Evolutionary conservation across 2,329 filamentous ascomycete genomes (phyloP), one percentile per base, ranked within the genome.

Genomic region (Nemania diffusa): DNA sequence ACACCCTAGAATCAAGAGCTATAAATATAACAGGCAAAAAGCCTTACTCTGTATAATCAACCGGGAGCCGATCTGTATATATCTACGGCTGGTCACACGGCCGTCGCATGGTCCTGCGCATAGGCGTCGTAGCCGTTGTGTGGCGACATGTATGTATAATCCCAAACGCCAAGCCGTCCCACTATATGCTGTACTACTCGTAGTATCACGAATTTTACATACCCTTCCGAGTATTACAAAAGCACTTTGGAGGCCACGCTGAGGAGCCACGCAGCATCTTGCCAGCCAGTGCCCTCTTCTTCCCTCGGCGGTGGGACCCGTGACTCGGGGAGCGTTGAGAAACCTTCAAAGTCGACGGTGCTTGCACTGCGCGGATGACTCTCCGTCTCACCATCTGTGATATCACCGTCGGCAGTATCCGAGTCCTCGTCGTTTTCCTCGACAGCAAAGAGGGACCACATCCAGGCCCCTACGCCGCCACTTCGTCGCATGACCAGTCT

Each of bases 221-320:
- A 11, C 44, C 20, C 46, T 48, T 65, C 24, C 40, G 55, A 55
- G 61, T 64, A 62, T 81, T 78, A 89, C 69, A 89, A 82, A 71
- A 90, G 80, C 51, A 90, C 85, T 73, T 88, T 89, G 27, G 85
- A 84, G 11, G 88, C 89, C 69, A 91, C 88, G 69, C 84, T 89
- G 62, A 91, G 78, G 53, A 92, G 78, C 90, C 89, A 92, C 17
- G 88, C 88, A 27, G 88, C 89, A 77, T 91, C 90, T 65, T 87
- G 84, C 89, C 89, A 91, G 8, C 85, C 85, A 17, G 34, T 66
- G n/a, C 87, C 88, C 50, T 87, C 84, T 58, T 90, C 84, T 8
- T 82, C 80, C 48, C 83, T 83, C 75, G 86, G 75, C 11, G 84
- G 81, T 22, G 82, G 82, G 44, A 89, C 79, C 9, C 78, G 78